These are phyloP conservation scores for Phalaenopsis equestris DNA, from an alignment of 106 monocot genomes.

Conservation along the genomic window DNA sequence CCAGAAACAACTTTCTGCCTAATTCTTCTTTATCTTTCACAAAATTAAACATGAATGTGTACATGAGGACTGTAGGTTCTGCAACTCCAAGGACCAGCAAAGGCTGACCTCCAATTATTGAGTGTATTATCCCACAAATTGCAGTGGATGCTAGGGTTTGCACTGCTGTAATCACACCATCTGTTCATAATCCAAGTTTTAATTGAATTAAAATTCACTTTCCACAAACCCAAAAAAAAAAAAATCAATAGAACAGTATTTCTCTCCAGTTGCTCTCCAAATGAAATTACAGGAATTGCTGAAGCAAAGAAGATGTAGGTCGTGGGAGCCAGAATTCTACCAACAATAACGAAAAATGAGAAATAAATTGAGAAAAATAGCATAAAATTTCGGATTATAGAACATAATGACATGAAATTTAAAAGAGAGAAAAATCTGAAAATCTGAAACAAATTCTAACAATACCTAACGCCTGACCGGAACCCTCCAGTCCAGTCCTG, in stretches of 20 bases:
- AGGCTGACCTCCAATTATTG: constrained; percentile 75
- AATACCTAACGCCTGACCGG: constrained; percentile 56
- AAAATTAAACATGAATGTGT: constrained; percentile 87
- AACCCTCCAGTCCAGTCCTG: constrained; percentile 73
- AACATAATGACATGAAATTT: background rate
- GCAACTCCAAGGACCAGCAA: constrained; percentile 77
- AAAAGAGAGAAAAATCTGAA: background rate
- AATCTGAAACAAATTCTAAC: background rate
- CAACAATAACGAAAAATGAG: background rate
- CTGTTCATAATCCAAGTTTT: constrained; percentile 16
- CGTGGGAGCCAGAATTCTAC: constrained; percentile 40
- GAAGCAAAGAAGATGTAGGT: constrained; percentile 39
- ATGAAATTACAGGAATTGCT: constrained; percentile 83
- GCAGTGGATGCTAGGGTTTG: constrained; percentile 81
- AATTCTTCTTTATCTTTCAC: constrained; percentile 57
- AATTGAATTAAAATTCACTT: background rate
- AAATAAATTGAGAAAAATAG: background rate
- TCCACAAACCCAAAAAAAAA: background rate
- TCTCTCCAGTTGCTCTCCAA: constrained; percentile 85
- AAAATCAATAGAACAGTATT: constrained; percentile 29
- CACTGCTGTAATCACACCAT: constrained; percentile 66
- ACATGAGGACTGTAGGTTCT: constrained; percentile 87
- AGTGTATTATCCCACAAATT: constrained; percentile 73
- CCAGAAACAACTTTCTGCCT: constrained; percentile 59
- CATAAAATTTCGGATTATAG: background rate